These are phyloP conservation scores for Ustilago curta DNA, from an alignment of 1,284 basidiomycete species.

Conservation along the genomic window DNA sequence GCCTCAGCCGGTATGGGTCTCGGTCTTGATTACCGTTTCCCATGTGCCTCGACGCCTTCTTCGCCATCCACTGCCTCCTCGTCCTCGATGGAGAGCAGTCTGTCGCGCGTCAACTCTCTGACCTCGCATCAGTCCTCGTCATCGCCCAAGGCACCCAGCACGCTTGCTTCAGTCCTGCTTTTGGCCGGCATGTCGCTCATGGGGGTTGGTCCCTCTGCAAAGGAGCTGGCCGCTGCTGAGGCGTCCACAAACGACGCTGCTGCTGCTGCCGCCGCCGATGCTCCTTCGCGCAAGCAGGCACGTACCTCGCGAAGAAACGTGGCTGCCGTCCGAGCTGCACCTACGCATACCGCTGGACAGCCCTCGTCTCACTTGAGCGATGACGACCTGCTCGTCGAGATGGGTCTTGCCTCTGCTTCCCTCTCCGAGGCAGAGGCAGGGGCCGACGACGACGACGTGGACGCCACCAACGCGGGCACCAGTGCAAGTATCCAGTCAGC, in stretches of 20 bases:
- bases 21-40: conserved; percentile 42
- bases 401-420: conserved; percentile 37
- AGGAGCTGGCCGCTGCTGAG: conserved; percentile 23
- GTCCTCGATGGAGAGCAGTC: conserved; percentile 27
- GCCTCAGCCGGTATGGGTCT: conserved; percentile 25
- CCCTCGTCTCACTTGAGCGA: conserved; percentile 57
- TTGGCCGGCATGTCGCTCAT: conserved; percentile 42
- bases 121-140: conserved; percentile 8
- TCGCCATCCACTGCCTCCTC: conserved; percentile 48
- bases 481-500: conserved; percentile 10
- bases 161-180: conserved; percentile 23
- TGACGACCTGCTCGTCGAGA: conserved; percentile 40
- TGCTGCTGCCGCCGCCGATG: neutral
- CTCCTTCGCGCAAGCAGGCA: conserved; percentile 23
- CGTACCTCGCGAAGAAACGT: conserved; percentile 21
- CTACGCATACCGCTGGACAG: conserved; percentile 21
- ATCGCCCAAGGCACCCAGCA: conserved; percentile 21
- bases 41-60: conserved; percentile 35
- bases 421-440: conserved; percentile 37
- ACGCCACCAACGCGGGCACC: conserved; percentile 4
- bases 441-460: conserved; percentile 18
- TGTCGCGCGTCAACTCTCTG: conserved; percentile 17
- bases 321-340: conserved; percentile 11
- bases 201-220: conserved; percentile 26
- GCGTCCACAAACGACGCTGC: neutral